Conservation (phyloP, 176 grass and related monocot genomes). For the Carex parvula region DNA sequence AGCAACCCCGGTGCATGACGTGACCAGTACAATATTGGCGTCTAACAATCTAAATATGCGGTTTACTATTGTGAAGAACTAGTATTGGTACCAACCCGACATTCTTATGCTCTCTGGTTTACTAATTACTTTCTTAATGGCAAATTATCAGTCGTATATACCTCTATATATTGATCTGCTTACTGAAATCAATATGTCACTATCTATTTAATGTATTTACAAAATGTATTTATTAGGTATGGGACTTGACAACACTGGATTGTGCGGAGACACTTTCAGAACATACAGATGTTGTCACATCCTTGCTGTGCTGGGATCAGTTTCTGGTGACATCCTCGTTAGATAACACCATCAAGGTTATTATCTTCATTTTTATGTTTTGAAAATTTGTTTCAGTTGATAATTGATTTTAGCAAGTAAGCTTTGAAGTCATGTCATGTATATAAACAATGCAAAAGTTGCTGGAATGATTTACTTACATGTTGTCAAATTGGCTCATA, state of each 20-base stretch:
- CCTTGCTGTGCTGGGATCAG: conserved; percentile 92
- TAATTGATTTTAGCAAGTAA: conserved; percentile 1
- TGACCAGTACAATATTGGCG: not conserved
- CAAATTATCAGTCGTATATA: not conserved
- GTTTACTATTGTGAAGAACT: not conserved
- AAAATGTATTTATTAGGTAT: conserved; percentile 72
- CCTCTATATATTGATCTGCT: not conserved
- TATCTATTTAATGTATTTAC: not conserved
- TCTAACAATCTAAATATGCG: not conserved
- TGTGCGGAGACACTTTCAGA: conserved; percentile 88
- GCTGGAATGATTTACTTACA: too few relatives aligned
- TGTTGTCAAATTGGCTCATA: too few relatives aligned
- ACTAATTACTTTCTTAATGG: not conserved
- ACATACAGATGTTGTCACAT: conserved; percentile 78
- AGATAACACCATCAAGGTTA: conserved; percentile 89
- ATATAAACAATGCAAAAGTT: not conserved
- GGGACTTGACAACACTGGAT: conserved; percentile 83
- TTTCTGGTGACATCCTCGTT: conserved; percentile 95
- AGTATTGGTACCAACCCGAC: not conserved
- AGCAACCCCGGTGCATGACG: not conserved
- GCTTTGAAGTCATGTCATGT: conserved; percentile 3
- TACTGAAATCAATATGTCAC: not conserved
- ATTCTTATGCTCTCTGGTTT: not conserved
- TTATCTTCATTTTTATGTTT: not conserved
- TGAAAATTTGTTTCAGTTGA: not conserved